Base-by-base conservation (phyloP, 441 rosid species). In the Breynia disticha region DNA sequence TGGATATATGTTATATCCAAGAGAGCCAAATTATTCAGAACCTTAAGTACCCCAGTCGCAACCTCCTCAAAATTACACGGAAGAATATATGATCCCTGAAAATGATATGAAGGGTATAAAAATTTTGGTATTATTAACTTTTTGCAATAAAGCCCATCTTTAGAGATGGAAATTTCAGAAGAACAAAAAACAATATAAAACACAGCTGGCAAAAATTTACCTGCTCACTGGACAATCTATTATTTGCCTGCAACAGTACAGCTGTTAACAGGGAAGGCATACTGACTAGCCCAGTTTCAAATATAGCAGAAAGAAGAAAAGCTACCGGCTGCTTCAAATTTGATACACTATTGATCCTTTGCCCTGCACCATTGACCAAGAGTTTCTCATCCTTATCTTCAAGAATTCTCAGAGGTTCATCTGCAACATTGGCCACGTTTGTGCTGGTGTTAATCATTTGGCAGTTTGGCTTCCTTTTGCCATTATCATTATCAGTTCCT, bases 31-130 rank as follows among this genome's bases (percentile, higher is more conserved):
- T 82, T 86, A 65, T 82, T 86, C 67, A 86, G 64, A 67, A 82
- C 77, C 72, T 74, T 86, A 71, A 86, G 75, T 57, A 82, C 90
- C 48, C 86, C 95, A 60, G 87, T 77, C 55, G 87, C 82, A 46
- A 79, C 87, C 76, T 80, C 90, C 65, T 86, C 90, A 63, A 86
- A 80, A 73, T 86, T 86, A 52, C 83, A 79, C 21, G 95, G 90
- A 69, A 86, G 87, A 47, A 72, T 62, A 64, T 77, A 69, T 54
- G 84, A 69, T 15, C 68, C 83, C 95, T 86, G 72, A 52, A 71
- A 67, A 59, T 32, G 41, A 57, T 16, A 54, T 8, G 24, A 16
- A 48, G 10, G 53, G 21, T 28, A 20, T 49, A 5, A 19, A 49
- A 49, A 16, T 2, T 14, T 39, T 9, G 43, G 14, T 9, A 39